Base-by-base conservation (phyloP, 2,329 filamentous ascomycete genomes). In the Pseudogymnoascus destructans region DNA sequence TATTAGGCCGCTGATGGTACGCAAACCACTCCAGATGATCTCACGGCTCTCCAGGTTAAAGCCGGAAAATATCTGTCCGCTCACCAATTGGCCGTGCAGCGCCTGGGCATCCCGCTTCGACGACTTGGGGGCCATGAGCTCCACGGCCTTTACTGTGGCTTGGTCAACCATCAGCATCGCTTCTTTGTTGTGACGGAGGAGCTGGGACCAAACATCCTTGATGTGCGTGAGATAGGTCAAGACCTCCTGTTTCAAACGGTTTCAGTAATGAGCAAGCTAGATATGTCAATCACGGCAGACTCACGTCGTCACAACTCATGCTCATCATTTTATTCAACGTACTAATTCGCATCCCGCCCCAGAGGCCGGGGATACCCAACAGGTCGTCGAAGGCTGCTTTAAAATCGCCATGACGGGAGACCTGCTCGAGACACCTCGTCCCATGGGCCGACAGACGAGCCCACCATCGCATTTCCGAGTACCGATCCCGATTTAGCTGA, bases 291-390 rank as follows among this genome's bases (percentile, higher is more conserved):
- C 32, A 13, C 32, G 32, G 63, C 33, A 62, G 52, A 65, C 65
- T 63, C 63, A 72, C 67, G 60, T 72, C 63, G 58, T 70, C 61
- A 59, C 63, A 70, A 59, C 65, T 65, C n/a, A 68, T 57, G 1
- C 64, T 63, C 38, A 72, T 61, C 35, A 69, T 62, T 52, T 59
- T 65, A 52, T 67, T 60, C 27, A 66, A 63, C 11, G 61, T 64
- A 55, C 68, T 67, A 6, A 71, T 61, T 55, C 65, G 63, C 59
- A 72, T 68, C 56, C 65, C 65, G 56, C 61, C 62, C 64, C 65
- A 69, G 38, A 71, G 65, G 52, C 65, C 65, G 25, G 66, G 67
- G 21, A 73, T 68, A 55, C 62, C 57, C 7, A 69, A 62, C 21
- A 72, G n/a, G n/a, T n/a, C n/a, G n/a, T n/a, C n/a, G n/a, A n/a